phyloP scores from a whole-genome alignment of 306 rosid genomes.

The Castanospermum australe region DNA sequence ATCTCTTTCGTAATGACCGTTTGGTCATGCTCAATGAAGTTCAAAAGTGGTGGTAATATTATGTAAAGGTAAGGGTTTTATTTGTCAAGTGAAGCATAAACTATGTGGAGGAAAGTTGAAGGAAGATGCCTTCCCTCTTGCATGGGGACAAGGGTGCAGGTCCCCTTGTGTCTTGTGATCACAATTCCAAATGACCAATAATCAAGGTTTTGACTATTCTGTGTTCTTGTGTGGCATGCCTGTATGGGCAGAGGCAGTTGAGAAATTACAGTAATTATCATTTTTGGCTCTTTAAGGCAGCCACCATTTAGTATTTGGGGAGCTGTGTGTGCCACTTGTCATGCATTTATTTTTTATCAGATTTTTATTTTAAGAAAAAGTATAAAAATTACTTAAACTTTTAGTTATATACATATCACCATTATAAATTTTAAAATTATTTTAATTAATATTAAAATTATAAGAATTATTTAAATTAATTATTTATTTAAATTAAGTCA shows the following conservation, averaged over 20 bases:
- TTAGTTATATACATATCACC: too few species aligned
- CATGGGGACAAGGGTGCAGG: conserved; percentile 41
- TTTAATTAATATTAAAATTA: too few species aligned
- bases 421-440: too few species aligned
- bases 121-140: conserved; percentile 29
- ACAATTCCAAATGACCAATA: not conserved
- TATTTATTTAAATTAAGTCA: too few species aligned
- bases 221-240: not conserved
- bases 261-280: not conserved
- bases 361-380: too few species aligned
- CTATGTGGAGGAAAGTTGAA: conserved; percentile 13
- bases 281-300: not conserved
- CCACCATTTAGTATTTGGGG: not conserved
- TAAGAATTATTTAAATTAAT: too few species aligned
- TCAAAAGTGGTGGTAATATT: not conserved
- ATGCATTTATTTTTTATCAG: not conserved
- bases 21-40: not conserved
- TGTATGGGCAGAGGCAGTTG: not conserved
- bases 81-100: not conserved
- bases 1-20: not conserved
- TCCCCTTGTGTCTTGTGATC: not conserved
- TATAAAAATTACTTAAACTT: too few species aligned
- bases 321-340: not conserved
- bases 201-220: conserved; percentile 26
- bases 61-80: not conserved